Evolutionary conservation across 2,329 filamentous ascomycete species (phyloP).

Genomic region (Malbranchea cinnamomea): DNA sequence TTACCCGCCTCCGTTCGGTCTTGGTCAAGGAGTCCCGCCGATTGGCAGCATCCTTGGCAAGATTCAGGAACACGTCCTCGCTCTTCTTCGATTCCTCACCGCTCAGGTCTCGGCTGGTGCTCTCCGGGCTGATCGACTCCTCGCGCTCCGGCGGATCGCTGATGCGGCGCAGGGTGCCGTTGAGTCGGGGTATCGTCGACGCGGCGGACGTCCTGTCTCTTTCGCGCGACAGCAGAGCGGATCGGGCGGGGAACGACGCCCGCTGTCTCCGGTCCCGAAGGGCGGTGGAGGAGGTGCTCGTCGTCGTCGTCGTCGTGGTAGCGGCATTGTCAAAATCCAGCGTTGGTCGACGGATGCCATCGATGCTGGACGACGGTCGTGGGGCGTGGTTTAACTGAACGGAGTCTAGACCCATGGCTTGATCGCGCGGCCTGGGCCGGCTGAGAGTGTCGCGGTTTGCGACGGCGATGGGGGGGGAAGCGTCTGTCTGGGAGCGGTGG

Average conservation of each 20-base stretch:
- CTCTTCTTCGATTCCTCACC: conserved; percentile 25
- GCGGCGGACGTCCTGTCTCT: conserved; percentile 3
- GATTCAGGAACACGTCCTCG: conserved; percentile 34
- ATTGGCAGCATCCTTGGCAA: conserved; percentile 26
- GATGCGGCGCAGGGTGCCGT: conserved; percentile 11
- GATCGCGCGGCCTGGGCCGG: too few relatives aligned
- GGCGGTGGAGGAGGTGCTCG: background rate
- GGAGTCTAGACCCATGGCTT: too few relatives aligned
- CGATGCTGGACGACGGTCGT: too few relatives aligned
- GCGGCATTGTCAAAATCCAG: too few relatives aligned
- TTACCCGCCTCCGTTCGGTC: conserved; percentile 19
- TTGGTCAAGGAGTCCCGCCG: conserved; percentile 23
- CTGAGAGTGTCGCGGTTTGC: too few relatives aligned
- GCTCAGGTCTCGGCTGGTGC: conserved; percentile 18
- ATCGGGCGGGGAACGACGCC: conserved; percentile 2
- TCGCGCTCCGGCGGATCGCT: conserved; percentile 14
- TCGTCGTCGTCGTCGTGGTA: conserved; percentile 6
- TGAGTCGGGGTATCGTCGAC: conserved; percentile 3
- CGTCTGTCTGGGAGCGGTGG: too few relatives aligned
- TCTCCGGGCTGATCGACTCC: conserved; percentile 12
- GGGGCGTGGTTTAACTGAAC: too few relatives aligned
- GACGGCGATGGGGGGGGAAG: too few relatives aligned
- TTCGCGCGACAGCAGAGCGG: background rate
- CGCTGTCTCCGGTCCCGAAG: background rate
- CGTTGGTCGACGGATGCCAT: too few relatives aligned